Percentiles rank a stretch among this genome's conserved stretches.
Evolutionary conservation across 495 filamentous ascomycete genomes (phyloP).

Genomic region (Aspergillus sclerotioniger): DNA sequence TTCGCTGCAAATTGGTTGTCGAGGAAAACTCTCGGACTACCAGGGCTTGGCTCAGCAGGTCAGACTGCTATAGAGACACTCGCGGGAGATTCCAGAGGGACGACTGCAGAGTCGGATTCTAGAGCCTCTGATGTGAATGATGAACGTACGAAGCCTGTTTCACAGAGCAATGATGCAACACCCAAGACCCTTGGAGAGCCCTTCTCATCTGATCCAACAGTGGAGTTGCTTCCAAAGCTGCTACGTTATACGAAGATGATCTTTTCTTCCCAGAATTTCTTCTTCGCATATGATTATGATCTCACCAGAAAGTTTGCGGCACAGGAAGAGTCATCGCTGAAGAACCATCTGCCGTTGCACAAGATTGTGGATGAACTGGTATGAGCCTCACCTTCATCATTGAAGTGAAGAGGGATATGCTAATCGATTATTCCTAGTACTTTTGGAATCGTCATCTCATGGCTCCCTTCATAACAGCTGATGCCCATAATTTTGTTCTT

Average conservation of each 20-base stretch:
- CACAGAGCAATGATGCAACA: slow-evolving; percentile 25
- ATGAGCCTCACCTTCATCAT: slow-evolving; percentile 16
- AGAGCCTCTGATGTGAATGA: slow-evolving; percentile 15
- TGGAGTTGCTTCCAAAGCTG: slow-evolving; percentile 75
- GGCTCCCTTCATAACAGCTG: slow-evolving; percentile 67
- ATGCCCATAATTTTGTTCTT: slow-evolving; percentile 61
- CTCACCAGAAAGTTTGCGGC: slow-evolving; percentile 65
- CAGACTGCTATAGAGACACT: slow-evolving; percentile 22
- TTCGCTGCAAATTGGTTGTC: slow-evolving; percentile 92
- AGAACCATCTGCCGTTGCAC: slow-evolving; percentile 58
- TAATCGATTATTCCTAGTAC: slow-evolving; percentile 47
- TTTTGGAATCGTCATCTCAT: slow-evolving; percentile 89
- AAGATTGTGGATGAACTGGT: slow-evolving; percentile 72
- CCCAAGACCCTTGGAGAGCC: slow-evolving; percentile 34
- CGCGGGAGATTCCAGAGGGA: slow-evolving; percentile 23
- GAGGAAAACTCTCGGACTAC: slow-evolving; percentile 67
- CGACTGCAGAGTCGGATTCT: slow-evolving; percentile 11
- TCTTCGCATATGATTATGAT: slow-evolving; percentile 89
- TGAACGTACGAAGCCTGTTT: slow-evolving; percentile 4
- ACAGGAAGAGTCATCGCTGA: slow-evolving; percentile 36
- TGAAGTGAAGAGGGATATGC: neutral
- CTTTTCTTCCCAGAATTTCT: slow-evolving; percentile 81
- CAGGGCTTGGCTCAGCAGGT: slow-evolving; percentile 32
- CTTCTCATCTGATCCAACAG: slow-evolving; percentile 23
- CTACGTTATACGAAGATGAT: slow-evolving; percentile 77